Conservation (phyloP, 768 basidiomycete genomes). For the Pisolithus tinctorius region DNA sequence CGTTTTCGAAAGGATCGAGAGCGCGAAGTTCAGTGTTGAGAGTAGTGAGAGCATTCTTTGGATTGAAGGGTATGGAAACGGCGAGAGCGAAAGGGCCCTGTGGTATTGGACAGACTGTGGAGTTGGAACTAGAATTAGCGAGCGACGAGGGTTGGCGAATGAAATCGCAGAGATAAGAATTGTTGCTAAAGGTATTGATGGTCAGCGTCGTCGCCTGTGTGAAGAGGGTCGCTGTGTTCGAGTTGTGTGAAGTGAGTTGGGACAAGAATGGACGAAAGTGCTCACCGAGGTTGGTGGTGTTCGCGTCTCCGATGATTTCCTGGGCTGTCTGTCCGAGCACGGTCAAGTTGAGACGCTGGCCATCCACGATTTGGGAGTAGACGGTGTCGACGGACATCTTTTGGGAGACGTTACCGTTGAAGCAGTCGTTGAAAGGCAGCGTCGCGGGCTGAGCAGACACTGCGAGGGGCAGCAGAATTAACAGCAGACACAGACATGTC, state of each 20-base stretch:
- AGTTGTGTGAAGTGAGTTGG: conserved; percentile 1
- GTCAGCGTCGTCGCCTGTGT: conserved; percentile 77
- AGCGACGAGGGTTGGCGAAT: conserved; percentile 75
- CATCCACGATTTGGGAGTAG: conserved; percentile 61
- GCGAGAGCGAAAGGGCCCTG: conserved; percentile 81
- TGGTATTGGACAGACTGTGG: conserved; percentile 67
- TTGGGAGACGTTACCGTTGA: conserved; percentile 41
- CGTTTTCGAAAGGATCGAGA: conserved; percentile 78
- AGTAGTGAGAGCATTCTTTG: conserved; percentile 71
- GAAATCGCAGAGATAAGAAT: conserved; percentile 70
- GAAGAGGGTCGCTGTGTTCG: conserved; percentile 71
- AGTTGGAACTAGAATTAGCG: conserved; percentile 33
- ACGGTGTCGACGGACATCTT: conserved; percentile 64
- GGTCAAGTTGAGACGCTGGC: conserved; percentile 56
- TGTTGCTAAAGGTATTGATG: conserved; percentile 62
- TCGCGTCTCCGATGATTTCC: conserved; percentile 53
- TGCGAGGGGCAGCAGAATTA: conserved; percentile 19
- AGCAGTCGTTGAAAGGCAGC: conserved; percentile 66
- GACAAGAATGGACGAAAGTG: neutral
- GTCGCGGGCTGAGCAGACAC: conserved; percentile 51
- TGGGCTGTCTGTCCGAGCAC: conserved; percentile 59
- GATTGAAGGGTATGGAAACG: conserved; percentile 59
- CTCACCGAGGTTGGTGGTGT: conserved; percentile 61
- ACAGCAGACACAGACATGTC: conserved; percentile 6
- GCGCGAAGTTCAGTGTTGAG: conserved; percentile 79